These are phyloP conservation scores for Lasiosphaeria ovina DNA, from an alignment of 495 filamentous ascomycete genomes.

Conservation along the genomic window DNA sequence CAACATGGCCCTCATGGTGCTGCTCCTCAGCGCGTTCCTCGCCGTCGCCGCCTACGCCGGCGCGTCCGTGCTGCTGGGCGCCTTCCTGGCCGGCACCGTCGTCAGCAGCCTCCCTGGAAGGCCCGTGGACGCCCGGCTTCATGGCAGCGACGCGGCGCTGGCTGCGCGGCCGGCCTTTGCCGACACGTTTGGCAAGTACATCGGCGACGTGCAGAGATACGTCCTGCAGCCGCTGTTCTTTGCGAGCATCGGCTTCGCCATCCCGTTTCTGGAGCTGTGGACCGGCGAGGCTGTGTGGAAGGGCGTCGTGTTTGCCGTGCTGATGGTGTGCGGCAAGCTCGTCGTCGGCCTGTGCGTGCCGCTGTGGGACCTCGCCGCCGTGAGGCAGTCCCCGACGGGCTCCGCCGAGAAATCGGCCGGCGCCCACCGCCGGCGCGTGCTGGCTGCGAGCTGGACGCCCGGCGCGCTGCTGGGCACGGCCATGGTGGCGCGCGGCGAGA, in stretches of 20 bases:
- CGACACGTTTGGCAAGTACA: conserved; percentile 57
- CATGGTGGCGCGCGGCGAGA: conserved; percentile 77
- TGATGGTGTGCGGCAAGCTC: conserved; percentile 68
- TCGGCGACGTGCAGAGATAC: conserved; percentile 44
- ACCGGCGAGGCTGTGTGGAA: conserved; percentile 62
- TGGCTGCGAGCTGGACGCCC: conserved; percentile 30
- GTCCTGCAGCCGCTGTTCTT: conserved; percentile 77
- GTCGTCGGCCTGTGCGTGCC: conserved; percentile 61
- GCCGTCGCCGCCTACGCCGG: conserved; percentile 45
- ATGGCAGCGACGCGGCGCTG: conserved; percentile 22
- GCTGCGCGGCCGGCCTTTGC: conserved; percentile 27
- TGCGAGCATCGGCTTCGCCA: conserved; percentile 75
- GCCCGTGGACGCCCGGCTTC: not conserved
- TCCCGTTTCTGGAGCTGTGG: conserved; percentile 73
- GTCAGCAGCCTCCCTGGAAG: conserved; percentile 37
- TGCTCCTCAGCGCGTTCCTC: conserved; percentile 22
- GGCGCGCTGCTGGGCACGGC: conserved; percentile 34
- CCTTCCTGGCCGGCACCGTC: conserved; percentile 63
- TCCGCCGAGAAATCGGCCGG: not conserved
- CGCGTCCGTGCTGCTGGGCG: conserved; percentile 67
- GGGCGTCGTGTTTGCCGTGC: conserved; percentile 64
- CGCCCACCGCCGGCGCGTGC: too few relatives aligned
- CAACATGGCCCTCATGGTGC: conserved; percentile 21
- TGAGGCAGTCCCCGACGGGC: not conserved
- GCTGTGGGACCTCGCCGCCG: conserved; percentile 31